phyloP scores from a whole-genome alignment of 1,139 yeast genomes.

The Geotrichum aggregatum region DNA sequence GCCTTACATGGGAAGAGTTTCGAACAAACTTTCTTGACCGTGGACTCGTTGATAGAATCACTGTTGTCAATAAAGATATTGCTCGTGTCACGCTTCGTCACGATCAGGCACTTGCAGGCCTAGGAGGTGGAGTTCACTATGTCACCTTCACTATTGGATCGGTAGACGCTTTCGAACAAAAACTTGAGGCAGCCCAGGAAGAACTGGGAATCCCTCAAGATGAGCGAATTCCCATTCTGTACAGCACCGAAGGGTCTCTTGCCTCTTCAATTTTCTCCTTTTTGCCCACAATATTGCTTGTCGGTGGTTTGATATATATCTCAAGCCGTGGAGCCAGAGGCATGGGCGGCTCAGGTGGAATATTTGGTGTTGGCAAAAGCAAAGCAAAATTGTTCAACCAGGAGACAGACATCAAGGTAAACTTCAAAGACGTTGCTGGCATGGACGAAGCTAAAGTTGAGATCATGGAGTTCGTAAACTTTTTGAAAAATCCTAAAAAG shows the following conservation, averaged over 20 bases:
- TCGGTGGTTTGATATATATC: constrained; percentile 82
- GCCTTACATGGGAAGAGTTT: constrained; percentile 85
- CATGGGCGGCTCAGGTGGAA: constrained; percentile 38
- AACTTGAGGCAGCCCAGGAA: constrained; percentile 72
- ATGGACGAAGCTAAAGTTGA: constrained; percentile 97
- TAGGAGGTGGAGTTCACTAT: constrained; percentile 27
- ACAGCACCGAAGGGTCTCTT: constrained; percentile 55
- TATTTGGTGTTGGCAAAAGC: constrained; percentile 60
- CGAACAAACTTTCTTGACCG: constrained; percentile 73
- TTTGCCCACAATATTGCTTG: constrained; percentile 74
- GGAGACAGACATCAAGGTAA: constrained; percentile 81
- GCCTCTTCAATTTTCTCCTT: constrained; percentile 60
- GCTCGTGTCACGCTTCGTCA: constrained; percentile 50
- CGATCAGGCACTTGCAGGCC: background rate
- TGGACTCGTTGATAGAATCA: constrained; percentile 73
- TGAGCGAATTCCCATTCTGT: constrained; percentile 77
- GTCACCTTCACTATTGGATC: constrained; percentile 78
- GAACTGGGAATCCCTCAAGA: constrained; percentile 58
- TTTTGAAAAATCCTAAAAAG: constrained; percentile 80
- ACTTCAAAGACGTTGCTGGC: constrained; percentile 93
- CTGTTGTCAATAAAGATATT: constrained; percentile 68
- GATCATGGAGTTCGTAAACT: constrained; percentile 94
- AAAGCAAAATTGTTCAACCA: constrained; percentile 89
- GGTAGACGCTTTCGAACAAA: constrained; percentile 79
- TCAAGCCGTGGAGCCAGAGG: constrained; percentile 54